Evolutionary conservation across 352 stramenopile genomes (phyloP).

Genomic region (Paralagenidium karlingii): DNA sequence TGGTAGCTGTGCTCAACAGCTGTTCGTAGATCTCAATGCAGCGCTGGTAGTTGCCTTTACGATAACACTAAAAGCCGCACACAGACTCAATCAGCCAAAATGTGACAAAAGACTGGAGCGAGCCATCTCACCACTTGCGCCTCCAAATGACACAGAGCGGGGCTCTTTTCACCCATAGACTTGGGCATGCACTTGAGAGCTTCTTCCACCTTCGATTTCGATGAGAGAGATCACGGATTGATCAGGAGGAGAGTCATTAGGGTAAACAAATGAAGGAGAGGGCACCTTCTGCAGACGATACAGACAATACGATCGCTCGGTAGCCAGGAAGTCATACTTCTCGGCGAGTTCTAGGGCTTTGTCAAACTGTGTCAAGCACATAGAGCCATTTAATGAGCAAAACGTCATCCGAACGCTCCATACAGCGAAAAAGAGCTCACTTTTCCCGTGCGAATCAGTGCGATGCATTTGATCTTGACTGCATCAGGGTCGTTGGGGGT

Average conservation of each 20-base stretch:
- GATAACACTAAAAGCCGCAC: slow-evolving; percentile 56
- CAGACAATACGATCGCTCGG: slow-evolving; percentile 66
- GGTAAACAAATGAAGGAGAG: neutral
- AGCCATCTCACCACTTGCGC: slow-evolving; percentile 65
- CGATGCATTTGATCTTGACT: slow-evolving; percentile 73
- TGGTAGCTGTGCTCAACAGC: slow-evolving; percentile 23
- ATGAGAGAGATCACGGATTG: neutral
- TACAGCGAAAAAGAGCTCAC: slow-evolving; percentile 7
- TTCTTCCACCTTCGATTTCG: slow-evolving; percentile 45
- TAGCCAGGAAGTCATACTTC: slow-evolving; percentile 52
- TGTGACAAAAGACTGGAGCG: no score
- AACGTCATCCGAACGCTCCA: neutral
- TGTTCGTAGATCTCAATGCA: slow-evolving; percentile 69
- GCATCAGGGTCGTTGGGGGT: slow-evolving; percentile 57
- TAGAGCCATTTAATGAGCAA: neutral
- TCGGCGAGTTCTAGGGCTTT: slow-evolving; percentile 65
- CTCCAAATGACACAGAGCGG: slow-evolving; percentile 45
- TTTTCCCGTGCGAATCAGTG: slow-evolving; percentile 72
- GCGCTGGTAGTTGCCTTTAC: slow-evolving; percentile 41
- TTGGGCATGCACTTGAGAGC: slow-evolving; percentile 25
- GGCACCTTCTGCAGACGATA: slow-evolving; percentile 59
- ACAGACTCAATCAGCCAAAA: no score
- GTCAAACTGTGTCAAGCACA: slow-evolving; percentile 34
- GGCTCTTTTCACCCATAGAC: slow-evolving; percentile 16
- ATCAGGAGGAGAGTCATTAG: no score